Evolutionary conservation across 345 rosid genomes (phyloP).

Genomic region (Diplotaxis tenuifolia): DNA sequence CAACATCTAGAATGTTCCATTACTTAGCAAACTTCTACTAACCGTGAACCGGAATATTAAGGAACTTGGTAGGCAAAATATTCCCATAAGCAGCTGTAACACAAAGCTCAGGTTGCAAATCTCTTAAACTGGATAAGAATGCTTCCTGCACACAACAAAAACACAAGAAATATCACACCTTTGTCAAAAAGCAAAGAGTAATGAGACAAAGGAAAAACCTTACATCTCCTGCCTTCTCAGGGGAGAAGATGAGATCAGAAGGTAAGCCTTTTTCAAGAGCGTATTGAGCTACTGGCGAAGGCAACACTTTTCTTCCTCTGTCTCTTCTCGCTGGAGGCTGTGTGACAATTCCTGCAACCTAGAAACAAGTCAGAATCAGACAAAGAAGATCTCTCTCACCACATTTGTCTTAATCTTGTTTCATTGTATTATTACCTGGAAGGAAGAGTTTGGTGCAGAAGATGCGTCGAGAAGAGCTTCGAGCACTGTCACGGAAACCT

Average conservation of each 20-base stretch:
- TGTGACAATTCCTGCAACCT: constrained; percentile 93
- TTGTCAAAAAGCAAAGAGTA: not conserved
- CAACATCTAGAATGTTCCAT: not conserved
- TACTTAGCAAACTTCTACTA: constrained; percentile 34
- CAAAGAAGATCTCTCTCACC: constrained; percentile 1
- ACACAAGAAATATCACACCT: not conserved
- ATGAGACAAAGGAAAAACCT: constrained; percentile 8
- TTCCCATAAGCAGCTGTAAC: constrained; percentile 96
- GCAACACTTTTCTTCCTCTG: constrained; percentile 75
- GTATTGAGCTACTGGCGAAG: constrained; percentile 77
- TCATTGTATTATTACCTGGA: constrained; percentile 52
- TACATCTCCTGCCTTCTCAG: constrained; percentile 90
- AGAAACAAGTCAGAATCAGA: constrained; percentile 17
- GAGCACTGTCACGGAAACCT: constrained; percentile 83
- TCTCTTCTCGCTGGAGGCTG: constrained; percentile 85
- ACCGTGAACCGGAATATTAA: constrained; percentile 77
- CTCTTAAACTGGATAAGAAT: constrained; percentile 62
- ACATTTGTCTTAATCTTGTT: constrained; percentile 12
- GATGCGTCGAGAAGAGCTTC: constrained; percentile 79
- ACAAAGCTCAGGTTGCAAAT: constrained; percentile 87
- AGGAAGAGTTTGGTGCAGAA: constrained; percentile 55
- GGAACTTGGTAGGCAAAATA: constrained; percentile 81
- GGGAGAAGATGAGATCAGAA: constrained; percentile 74
- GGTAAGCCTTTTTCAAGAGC: constrained; percentile 82
- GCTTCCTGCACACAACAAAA: constrained; percentile 48